Percentiles rank a stretch among this genome's conserved stretches.
Evolutionary conservation across 2,329 filamentous ascomycete genomes (phyloP).

Genomic region (Phoma sp.): DNA sequence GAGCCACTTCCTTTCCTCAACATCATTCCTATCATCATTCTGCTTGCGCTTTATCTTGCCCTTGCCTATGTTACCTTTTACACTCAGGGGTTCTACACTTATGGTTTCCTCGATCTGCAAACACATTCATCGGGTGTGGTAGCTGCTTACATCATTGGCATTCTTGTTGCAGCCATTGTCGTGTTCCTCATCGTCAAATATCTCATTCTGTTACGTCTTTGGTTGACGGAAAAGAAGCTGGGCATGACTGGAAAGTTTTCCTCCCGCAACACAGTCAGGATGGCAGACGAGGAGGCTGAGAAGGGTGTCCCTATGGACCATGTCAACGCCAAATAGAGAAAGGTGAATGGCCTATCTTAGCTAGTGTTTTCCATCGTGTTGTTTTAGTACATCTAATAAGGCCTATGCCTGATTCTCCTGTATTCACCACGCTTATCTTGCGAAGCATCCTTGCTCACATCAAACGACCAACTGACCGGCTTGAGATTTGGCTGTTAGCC

Average conservation of each 20-base stretch:
- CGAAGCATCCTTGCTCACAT: not conserved
- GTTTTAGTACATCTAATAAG: slow-evolving; percentile 6
- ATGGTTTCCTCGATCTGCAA: slow-evolving; percentile 72
- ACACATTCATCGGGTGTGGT: slow-evolving; percentile 60
- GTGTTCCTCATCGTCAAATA: slow-evolving; percentile 52
- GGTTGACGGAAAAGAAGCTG: slow-evolving; percentile 54
- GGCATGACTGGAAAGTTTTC: slow-evolving; percentile 48
- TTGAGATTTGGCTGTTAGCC: slow-evolving; percentile 2
- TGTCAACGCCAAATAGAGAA: slow-evolving; percentile 24
- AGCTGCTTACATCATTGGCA: slow-evolving; percentile 66
- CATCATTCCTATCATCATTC: slow-evolving; percentile 69
- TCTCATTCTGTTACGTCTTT: slow-evolving; percentile 47
- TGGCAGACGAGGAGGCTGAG: slow-evolving; percentile 22
- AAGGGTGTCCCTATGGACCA: slow-evolving; percentile 30
- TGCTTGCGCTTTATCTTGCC: slow-evolving; percentile 73
- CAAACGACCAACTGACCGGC: slow-evolving; percentile 3
- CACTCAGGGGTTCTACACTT: slow-evolving; percentile 76
- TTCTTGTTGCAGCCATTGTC: slow-evolving; percentile 48
- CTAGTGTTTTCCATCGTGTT: not conserved
- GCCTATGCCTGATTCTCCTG: not conserved
- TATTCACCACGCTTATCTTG: not conserved
- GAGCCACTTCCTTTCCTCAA: slow-evolving; percentile 68
- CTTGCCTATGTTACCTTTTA: slow-evolving; percentile 76
- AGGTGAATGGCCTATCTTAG: not conserved
- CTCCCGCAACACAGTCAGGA: slow-evolving; percentile 8